A percentile compares a stretch with the other conserved stretches of the same genome.
phyloP scores from a whole-genome alignment of 2,329 filamentous ascomycete species.

The Drechslera avenae region DNA sequence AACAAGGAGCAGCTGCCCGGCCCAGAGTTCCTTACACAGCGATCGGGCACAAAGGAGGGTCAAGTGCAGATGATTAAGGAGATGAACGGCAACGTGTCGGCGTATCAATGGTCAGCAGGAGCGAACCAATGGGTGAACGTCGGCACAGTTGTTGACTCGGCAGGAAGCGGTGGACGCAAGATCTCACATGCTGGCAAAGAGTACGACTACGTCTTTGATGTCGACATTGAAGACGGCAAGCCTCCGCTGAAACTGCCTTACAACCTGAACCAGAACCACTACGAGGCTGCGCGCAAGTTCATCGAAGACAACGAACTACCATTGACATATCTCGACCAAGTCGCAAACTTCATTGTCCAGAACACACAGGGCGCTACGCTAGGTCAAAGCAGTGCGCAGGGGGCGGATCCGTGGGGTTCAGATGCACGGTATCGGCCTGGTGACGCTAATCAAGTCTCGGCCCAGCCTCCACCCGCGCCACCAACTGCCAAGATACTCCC shows the following conservation, averaged over 20 bases:
- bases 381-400: constrained; percentile 62
- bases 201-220: constrained; percentile 96
- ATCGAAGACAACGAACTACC: constrained; percentile 87
- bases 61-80: constrained; percentile 93
- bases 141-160: constrained; percentile 91
- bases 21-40: constrained; percentile 80
- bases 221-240: constrained; percentile 93
- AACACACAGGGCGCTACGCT: constrained; percentile 88
- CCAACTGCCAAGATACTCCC: constrained; percentile 68
- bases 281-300: constrained; percentile 89
- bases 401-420: constrained; percentile 75
- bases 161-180: constrained; percentile 72
- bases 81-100: constrained; percentile 78
- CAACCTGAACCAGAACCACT: constrained; percentile 90
- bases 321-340: constrained; percentile 84
- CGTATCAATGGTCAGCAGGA: constrained; percentile 80
- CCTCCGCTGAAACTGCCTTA: constrained; percentile 92
- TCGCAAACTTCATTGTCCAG: constrained; percentile 87
- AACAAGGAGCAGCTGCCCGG: constrained; percentile 93
- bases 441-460: constrained; percentile 53
- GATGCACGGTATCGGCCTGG: constrained; percentile 80
- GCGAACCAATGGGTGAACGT: constrained; percentile 78
- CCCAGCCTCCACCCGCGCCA: constrained; percentile 42
- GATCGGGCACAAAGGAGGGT: constrained; percentile 91
- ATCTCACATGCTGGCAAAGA: constrained; percentile 77